Conservation (phyloP, 2,329 filamentous ascomycete genomes). For the Pyrenophora seminiperda region DNA sequence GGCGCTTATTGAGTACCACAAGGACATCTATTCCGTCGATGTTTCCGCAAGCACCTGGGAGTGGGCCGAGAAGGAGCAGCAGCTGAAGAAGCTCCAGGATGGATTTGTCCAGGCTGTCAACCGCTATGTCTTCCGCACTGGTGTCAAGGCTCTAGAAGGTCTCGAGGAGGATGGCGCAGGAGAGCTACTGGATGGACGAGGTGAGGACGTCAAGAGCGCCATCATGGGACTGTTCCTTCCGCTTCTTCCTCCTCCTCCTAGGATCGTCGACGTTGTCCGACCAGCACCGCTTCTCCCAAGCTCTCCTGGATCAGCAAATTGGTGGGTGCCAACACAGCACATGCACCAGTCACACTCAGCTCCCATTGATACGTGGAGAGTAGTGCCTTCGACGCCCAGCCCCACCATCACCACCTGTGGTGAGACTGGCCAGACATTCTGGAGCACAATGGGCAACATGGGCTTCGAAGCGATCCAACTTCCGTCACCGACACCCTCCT, state of each 20-base stretch:
- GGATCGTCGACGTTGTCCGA: constrained; percentile 86
- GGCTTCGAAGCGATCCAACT: constrained; percentile 72
- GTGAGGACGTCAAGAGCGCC: constrained; percentile 88
- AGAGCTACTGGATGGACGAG: constrained; percentile 87
- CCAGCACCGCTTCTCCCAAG: constrained; percentile 85
- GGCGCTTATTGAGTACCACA: constrained; percentile 90
- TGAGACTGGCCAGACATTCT: constrained; percentile 75
- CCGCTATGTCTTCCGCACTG: constrained; percentile 92
- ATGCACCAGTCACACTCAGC: constrained; percentile 69
- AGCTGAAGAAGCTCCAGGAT: constrained; percentile 96
- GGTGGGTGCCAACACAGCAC: constrained; percentile 72
- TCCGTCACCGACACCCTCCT: constrained; percentile 78
- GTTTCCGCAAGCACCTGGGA: constrained; percentile 86
- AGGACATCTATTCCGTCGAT: constrained; percentile 91
- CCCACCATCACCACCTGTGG: constrained; percentile 69
- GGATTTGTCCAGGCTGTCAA: constrained; percentile 97
- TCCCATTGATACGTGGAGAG: constrained; percentile 85
- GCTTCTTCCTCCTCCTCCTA: constrained; percentile 83
- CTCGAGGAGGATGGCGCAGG: constrained; percentile 95
- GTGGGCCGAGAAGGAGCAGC: constrained; percentile 95
- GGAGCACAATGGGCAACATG: constrained; percentile 68
- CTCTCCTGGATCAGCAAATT: constrained; percentile 72
- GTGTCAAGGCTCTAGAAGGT: constrained; percentile 87
- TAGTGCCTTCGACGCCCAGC: constrained; percentile 86
- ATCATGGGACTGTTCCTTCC: constrained; percentile 84